Conservation (phyloP, 1,284 basidiomycete species). For the Ceratobasidium sp. region DNA sequence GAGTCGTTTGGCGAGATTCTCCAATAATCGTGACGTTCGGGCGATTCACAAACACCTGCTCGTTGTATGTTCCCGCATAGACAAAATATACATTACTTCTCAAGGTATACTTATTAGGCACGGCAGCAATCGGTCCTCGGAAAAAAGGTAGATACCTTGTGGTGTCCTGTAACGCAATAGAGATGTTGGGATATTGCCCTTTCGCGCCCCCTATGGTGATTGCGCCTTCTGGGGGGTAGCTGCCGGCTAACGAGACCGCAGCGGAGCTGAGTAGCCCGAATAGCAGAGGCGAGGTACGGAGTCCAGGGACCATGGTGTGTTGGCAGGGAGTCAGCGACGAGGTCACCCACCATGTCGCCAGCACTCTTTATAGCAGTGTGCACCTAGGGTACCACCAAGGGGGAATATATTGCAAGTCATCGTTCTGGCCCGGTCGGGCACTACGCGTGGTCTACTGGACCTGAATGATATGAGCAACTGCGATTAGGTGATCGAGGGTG, state of each 20-base stretch:
- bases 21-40: constrained; percentile 50
- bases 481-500: constrained; percentile 8
- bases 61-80: constrained; percentile 49
- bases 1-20: constrained; percentile 45
- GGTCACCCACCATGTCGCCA: not conserved
- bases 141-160: not conserved
- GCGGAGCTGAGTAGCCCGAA: constrained; percentile 3
- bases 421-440: constrained; percentile 19
- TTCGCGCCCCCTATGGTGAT: constrained; percentile 38
- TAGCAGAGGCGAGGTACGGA: not conserved
- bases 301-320: not conserved
- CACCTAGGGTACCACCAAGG: constrained; percentile 1
- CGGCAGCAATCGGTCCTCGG: not conserved
- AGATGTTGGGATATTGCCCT: constrained; percentile 38
- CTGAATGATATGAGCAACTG: not conserved
- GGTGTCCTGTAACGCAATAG: constrained; percentile 34
- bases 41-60: constrained; percentile 45
- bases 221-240: constrained; percentile 26
- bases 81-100: constrained; percentile 48
- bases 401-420: not conserved
- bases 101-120: not conserved
- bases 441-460: not conserved
- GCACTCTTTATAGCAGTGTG: constrained; percentile 10
- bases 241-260: constrained; percentile 17
- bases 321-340: not conserved